Evolutionary conservation across 345 rosid genomes (phyloP).

Genomic region (Brassica incana): DNA sequence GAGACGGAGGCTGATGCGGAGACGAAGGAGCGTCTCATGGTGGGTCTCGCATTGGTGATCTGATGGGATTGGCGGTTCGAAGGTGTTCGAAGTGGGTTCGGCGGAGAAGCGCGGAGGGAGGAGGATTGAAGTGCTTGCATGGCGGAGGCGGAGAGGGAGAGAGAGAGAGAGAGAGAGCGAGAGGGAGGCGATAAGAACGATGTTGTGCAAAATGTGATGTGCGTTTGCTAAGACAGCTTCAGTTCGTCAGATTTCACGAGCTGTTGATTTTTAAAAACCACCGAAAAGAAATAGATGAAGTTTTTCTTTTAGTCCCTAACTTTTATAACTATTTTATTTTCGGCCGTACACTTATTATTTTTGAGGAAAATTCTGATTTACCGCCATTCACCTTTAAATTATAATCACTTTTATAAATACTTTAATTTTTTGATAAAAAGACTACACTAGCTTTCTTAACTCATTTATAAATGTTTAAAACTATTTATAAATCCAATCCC

Average conservation of each 20-base stretch:
- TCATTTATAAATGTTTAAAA: no score
- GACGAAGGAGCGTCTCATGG: conserved; percentile 44
- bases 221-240: conserved; percentile 22
- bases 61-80: conserved; percentile 38
- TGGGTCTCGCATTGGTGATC: conserved; percentile 40
- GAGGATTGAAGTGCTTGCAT: conserved; percentile 78
- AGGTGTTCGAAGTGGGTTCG: conserved; percentile 47
- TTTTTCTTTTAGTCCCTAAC: background rate
- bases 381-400: no score
- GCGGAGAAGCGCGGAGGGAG: conserved; percentile 59
- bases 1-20: conserved; percentile 55
- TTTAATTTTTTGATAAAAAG: no score
- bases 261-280: background rate
- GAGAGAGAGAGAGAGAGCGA: background rate
- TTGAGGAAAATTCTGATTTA: no score
- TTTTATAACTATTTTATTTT: background rate
- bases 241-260: conserved; percentile 25
- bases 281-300: background rate
- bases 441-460: no score
- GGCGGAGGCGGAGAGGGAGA: conserved; percentile 27
- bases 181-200: conserved; percentile 39
- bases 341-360: background rate
- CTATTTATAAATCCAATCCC: no score
- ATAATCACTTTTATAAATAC: no score
- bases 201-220: conserved; percentile 32